A percentile compares a stretch with the other conserved stretches of the same genome.
These are phyloP conservation scores for Lepidium aucheri DNA, from an alignment of 345 rosid species.

Conservation along the genomic window DNA sequence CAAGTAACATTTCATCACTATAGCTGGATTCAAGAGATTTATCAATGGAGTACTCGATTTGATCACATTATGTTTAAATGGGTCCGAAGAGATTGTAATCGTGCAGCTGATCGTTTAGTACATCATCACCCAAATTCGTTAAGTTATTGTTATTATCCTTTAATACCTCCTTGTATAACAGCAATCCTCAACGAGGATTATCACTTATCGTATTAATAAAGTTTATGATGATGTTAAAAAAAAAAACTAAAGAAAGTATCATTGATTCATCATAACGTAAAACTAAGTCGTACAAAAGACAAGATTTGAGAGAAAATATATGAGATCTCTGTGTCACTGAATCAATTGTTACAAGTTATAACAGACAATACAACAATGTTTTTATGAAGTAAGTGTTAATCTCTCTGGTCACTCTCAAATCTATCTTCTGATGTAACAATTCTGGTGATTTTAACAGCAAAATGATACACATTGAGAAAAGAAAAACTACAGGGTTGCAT, in stretches of 20 bases:
- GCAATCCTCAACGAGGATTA: too few relatives aligned
- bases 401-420: constrained; percentile 12
- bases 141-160: too few relatives aligned
- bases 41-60: too few relatives aligned
- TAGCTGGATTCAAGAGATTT: too few relatives aligned
- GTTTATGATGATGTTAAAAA: too few relatives aligned
- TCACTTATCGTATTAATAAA: too few relatives aligned
- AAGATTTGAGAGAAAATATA: background rate
- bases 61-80: too few relatives aligned
- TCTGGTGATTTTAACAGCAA: background rate
- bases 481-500: constrained; percentile 1
- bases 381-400: constrained; percentile 1
- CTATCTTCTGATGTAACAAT: constrained; percentile 5
- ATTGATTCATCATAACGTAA: constrained; percentile 12
- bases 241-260: background rate
- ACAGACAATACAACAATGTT: constrained; percentile 10
- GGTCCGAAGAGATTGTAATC: too few relatives aligned
- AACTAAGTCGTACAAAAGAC: background rate
- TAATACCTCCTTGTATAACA: too few relatives aligned
- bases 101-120: too few relatives aligned
- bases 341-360: constrained; percentile 14
- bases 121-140: too few relatives aligned
- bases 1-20: too few relatives aligned
- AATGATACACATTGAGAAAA: background rate
- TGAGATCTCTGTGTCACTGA: constrained; percentile 10